Evolutionary conservation across 2,329 filamentous ascomycete genomes (phyloP), one percentile per base, ranked within the genome.

Genomic region (Bisporella sp.): DNA sequence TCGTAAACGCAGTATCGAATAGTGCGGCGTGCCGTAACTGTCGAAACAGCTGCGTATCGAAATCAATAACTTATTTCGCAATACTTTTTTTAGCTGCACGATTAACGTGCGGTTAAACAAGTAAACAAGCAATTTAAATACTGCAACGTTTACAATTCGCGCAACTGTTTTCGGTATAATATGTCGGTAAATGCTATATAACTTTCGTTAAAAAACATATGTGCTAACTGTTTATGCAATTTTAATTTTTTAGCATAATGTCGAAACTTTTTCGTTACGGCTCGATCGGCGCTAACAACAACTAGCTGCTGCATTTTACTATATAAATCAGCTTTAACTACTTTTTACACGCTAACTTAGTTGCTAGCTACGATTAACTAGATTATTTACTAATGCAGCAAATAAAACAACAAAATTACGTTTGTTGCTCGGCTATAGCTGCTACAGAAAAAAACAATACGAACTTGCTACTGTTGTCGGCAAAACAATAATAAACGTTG

Each of bases 121-220:
- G 47, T 52, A 49, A 52, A 52, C 35, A 6, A 35, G 39, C 42
- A 52, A n/a, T 49, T 5, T 39, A 52, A 37, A 44, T 52, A 52
- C 29, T 35, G 37, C 13, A 52, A 41, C 32, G 41, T 13, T 41
- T 39, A 52, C 11, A 52, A 33, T n/a, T 49, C 47, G n/a, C 43
- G 47, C 4, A 49, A 39, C 41, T 42, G 11, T 2, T 13, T 21
- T 29, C 43, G 43, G 28, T 49, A 52, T 29, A 21, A 52, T 11
- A 30, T 46, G 29, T 52, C 41, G 4, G 37, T 52, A 21, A 49
- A 13, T 4, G 47, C 47, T 29, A 52, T 41, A 42, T 52, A 31
- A 29, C 42, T 45, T 32, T 52, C 41, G 29, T 52, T 39, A 31
- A 52, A 52, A 39, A 52, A 52, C 4, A 52, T 12, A 33, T 52